These are phyloP conservation scores for Didymella lethalis DNA, from an alignment of 2,329 filamentous ascomycete species.

Conservation along the genomic window DNA sequence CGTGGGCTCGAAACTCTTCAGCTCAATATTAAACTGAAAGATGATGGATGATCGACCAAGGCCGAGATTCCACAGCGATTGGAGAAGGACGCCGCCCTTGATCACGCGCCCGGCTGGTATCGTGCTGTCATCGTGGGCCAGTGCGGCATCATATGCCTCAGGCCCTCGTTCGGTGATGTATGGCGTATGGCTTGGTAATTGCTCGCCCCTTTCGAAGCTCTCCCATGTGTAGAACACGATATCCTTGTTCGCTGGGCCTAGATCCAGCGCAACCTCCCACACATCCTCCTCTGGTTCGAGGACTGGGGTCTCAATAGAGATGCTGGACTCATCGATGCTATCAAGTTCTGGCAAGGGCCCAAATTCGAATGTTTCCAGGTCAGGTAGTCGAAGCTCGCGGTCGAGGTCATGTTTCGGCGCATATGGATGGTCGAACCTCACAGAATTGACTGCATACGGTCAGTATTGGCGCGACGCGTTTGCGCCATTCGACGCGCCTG, in stretches of 20 bases:
- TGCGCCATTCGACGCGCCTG: constrained; percentile 32
- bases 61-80: constrained; percentile 69
- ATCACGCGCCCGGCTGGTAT: constrained; percentile 51
- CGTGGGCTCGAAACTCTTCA: constrained; percentile 60
- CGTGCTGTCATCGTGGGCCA: constrained; percentile 52
- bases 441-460: constrained; percentile 43
- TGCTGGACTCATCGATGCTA: constrained; percentile 41
- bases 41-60: constrained; percentile 76
- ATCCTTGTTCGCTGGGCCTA: constrained; percentile 43
- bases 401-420: constrained; percentile 47
- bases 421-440: constrained; percentile 52
- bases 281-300: constrained; percentile 47
- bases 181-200: constrained; percentile 54
- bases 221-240: constrained; percentile 72
- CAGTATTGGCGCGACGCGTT: constrained; percentile 37
- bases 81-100: constrained; percentile 48
- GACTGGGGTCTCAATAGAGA: constrained; percentile 38
- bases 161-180: constrained; percentile 76
- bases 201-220: constrained; percentile 61
- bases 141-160: constrained; percentile 69
- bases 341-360: constrained; percentile 48
- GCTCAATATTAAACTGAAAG: constrained; percentile 67
- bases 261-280: constrained; percentile 50
- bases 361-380: constrained; percentile 52
- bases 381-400: constrained; percentile 48